These are phyloP conservation scores for Bocquillonia castaneifolia DNA, from an alignment of 441 rosid species.

Conservation along the genomic window DNA sequence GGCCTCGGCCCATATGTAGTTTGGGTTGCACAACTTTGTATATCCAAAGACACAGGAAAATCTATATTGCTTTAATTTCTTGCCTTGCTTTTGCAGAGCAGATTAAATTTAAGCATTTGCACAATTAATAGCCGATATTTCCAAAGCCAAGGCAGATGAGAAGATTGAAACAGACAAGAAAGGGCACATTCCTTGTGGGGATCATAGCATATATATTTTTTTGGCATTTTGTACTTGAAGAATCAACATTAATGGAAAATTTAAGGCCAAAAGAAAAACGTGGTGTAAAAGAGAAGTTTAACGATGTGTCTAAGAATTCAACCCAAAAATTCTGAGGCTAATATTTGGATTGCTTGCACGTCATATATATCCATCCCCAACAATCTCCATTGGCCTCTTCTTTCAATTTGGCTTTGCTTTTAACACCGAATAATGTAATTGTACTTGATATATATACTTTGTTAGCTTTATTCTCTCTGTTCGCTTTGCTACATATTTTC, in stretches of 20 bases:
- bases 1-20: too few relatives aligned
- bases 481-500: too few relatives aligned
- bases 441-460: background rate
- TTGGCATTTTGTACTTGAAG: background rate
- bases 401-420: background rate
- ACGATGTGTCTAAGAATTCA: background rate
- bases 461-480: background rate
- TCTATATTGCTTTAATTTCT: too few relatives aligned
- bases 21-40: too few relatives aligned
- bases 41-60: too few relatives aligned
- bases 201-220: background rate
- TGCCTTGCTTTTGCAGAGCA: too few relatives aligned
- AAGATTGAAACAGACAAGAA: background rate
- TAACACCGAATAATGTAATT: background rate
- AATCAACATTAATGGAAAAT: background rate
- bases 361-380: background rate
- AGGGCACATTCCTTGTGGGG: background rate
- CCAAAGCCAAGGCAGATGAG: background rate
- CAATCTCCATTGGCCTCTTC: background rate
- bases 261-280: background rate
- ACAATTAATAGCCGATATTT: background rate
- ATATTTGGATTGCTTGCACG: constrained; percentile 7
- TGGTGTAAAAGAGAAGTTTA: constrained; percentile 7
- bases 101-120: too few relatives aligned
- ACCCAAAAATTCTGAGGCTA: background rate